These are phyloP conservation scores for Cordyceps javanica DNA, from an alignment of 2,329 filamentous ascomycete genomes.

Conservation along the genomic window DNA sequence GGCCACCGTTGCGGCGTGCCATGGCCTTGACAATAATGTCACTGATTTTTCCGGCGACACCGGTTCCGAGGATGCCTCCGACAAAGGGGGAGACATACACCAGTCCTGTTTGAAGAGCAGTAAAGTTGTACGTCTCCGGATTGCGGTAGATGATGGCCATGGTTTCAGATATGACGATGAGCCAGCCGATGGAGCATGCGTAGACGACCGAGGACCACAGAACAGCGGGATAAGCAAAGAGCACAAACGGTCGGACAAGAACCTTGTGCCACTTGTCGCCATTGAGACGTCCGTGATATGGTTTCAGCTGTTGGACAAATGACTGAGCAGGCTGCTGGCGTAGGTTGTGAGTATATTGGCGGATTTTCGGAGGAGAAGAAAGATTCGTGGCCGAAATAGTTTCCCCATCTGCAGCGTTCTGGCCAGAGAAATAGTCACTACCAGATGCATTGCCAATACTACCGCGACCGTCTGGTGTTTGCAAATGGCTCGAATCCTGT, in stretches of 20 bases:
- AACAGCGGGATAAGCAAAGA: constrained; percentile 82
- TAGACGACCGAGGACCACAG: constrained; percentile 86
- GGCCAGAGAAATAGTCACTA: constrained; percentile 21
- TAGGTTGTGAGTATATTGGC: constrained; percentile 64
- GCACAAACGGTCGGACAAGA: constrained; percentile 71
- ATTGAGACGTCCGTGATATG: constrained; percentile 72
- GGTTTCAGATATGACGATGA: constrained; percentile 89
- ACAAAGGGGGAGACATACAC: constrained; percentile 89
- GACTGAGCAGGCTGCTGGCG: constrained; percentile 61
- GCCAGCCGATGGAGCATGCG: constrained; percentile 83
- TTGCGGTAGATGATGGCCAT: constrained; percentile 74
- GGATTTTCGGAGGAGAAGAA: constrained; percentile 27
- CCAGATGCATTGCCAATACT: constrained; percentile 13
- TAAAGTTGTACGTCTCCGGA: constrained; percentile 69
- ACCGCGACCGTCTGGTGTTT: constrained; percentile 1
- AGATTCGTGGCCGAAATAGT: constrained; percentile 33
- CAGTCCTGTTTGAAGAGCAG: constrained; percentile 71
- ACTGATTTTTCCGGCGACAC: constrained; percentile 80
- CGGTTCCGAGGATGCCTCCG: constrained; percentile 83
- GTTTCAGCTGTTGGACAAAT: constrained; percentile 66
- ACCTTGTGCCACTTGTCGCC: constrained; percentile 76
- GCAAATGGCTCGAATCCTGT: not conserved
- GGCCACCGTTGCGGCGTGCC: constrained; percentile 78
- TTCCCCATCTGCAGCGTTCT: constrained; percentile 35
- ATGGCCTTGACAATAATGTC: constrained; percentile 79